Percentiles rank a stretch among this genome's conserved stretches.
Conservation (phyloP, 2,329 filamentous ascomycete species). For the Calonectria crousiana region DNA sequence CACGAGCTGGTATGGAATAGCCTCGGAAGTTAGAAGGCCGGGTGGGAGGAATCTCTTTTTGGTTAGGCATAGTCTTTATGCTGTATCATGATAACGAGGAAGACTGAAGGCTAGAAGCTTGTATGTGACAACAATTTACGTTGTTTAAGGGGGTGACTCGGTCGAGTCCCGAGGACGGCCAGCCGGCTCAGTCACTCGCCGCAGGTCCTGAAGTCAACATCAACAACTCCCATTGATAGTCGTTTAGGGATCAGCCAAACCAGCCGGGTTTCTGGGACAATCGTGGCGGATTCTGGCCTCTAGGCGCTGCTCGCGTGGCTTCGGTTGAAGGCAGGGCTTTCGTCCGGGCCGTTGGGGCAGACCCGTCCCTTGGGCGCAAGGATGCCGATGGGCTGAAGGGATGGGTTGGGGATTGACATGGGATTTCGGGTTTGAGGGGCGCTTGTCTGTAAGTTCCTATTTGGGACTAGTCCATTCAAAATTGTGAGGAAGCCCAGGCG, state of each 20-base stretch:
- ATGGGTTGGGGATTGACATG: conserved; percentile 30
- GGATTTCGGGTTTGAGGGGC: background rate
- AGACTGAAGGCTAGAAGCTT: background rate
- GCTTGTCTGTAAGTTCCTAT: conserved; percentile 22
- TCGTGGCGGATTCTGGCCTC: conserved; percentile 24
- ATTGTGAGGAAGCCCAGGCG: conserved; percentile 23
- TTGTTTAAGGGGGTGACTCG: conserved; percentile 35
- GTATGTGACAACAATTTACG: conserved; percentile 29
- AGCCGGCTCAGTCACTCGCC: conserved; percentile 18
- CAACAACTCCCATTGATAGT: background rate
- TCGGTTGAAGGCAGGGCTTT: conserved; percentile 38
- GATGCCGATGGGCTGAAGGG: conserved; percentile 28
- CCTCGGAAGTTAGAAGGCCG: conserved; percentile 34
- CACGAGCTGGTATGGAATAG: conserved; percentile 33
- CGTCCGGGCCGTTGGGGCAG: conserved; percentile 43
- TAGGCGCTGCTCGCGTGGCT: conserved; percentile 35
- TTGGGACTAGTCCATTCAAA: conserved; percentile 25
- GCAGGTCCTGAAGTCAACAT: background rate
- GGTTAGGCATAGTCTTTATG: conserved; percentile 18
- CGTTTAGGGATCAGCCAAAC: background rate
- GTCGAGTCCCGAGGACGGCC: conserved; percentile 43
- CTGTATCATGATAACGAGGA: conserved; percentile 12
- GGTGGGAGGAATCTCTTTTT: conserved; percentile 28
- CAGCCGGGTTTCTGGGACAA: conserved; percentile 4
- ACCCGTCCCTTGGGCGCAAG: conserved; percentile 33